Conservation (phyloP, 2,329 filamentous ascomycete genomes). For the Aureobasidium sp. region DNA sequence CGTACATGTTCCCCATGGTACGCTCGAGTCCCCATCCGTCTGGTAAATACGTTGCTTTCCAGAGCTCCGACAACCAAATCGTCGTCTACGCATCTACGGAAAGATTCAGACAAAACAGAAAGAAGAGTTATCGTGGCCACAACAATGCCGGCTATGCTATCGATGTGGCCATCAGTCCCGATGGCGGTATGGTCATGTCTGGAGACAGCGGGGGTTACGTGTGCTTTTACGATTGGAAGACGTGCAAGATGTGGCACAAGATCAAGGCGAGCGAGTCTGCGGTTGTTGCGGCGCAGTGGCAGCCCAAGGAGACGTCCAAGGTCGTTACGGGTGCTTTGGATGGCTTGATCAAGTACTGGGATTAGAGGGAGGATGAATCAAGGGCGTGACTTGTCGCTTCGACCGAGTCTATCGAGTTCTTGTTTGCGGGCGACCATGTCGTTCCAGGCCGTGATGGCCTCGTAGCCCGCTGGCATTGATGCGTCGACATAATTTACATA, state of each 20-base stretch:
- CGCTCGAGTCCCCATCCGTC: conserved; percentile 75
- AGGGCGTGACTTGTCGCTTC: background rate
- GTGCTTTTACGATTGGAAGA: conserved; percentile 99
- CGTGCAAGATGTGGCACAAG: conserved; percentile 98
- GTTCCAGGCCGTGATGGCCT: background rate
- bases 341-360: conserved; percentile 86
- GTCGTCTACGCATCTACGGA: conserved; percentile 91
- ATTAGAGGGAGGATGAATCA: conserved; percentile 42
- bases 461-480: background rate
- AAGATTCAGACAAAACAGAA: conserved; percentile 93
- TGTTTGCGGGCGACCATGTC: background rate
- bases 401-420: background rate
- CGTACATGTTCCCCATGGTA: conserved; percentile 92
- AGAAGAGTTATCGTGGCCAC: conserved; percentile 92
- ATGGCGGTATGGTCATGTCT: conserved; percentile 81
- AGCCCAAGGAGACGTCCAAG: conserved; percentile 95
- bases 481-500: background rate
- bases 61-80: conserved; percentile 91
- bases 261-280: conserved; percentile 75
- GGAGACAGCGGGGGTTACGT: conserved; percentile 85
- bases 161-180: conserved; percentile 77
- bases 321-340: conserved; percentile 84
- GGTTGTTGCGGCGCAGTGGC: conserved; percentile 84
- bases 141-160: conserved; percentile 93
- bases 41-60: conserved; percentile 90